Percentiles rank a stretch among this genome's conserved stretches.
Evolutionary conservation across 768 basidiomycete genomes (phyloP).

Genomic region (Amanita phalloides): DNA sequence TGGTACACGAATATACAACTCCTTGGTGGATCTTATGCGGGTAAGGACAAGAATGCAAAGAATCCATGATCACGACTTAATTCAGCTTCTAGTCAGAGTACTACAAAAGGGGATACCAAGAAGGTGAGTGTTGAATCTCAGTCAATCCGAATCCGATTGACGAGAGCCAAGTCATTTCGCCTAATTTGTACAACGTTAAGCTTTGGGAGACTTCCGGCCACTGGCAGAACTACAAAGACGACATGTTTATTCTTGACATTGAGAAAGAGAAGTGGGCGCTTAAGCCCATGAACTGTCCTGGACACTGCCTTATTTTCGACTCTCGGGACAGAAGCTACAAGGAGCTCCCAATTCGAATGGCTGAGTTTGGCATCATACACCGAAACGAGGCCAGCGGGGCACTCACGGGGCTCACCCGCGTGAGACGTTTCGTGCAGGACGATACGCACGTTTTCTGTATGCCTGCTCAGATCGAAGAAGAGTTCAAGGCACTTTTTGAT

Average conservation of each 20-base stretch:
- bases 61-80: conserved; percentile 2
- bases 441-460: conserved; percentile 99
- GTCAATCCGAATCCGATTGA: neutral
- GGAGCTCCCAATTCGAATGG: conserved; percentile 95
- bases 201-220: conserved; percentile 98
- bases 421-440: conserved; percentile 93
- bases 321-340: conserved; percentile 88
- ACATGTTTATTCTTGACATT: conserved; percentile 91
- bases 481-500: conserved; percentile 82
- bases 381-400: conserved; percentile 95
- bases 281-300: conserved; percentile 99
- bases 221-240: conserved; percentile 96
- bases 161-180: conserved; percentile 69
- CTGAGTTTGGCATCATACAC: conserved; percentile 96
- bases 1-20: conserved; percentile 94
- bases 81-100: conserved; percentile 60
- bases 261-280: conserved; percentile 96
- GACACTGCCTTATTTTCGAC: conserved; percentile 94
- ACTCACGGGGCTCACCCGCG: conserved; percentile 85
- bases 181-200: conserved; percentile 94
- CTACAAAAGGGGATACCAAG: conserved; percentile 90
- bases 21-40: conserved; percentile 82
- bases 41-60: conserved; percentile 31
- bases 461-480: conserved; percentile 62
- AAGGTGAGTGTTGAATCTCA: conserved; percentile 41